A percentile compares a stretch with the other conserved stretches of the same genome.
phyloP scores from a whole-genome alignment of 805 yeast genomes.

The Naumovozyma dairenensis region DNA sequence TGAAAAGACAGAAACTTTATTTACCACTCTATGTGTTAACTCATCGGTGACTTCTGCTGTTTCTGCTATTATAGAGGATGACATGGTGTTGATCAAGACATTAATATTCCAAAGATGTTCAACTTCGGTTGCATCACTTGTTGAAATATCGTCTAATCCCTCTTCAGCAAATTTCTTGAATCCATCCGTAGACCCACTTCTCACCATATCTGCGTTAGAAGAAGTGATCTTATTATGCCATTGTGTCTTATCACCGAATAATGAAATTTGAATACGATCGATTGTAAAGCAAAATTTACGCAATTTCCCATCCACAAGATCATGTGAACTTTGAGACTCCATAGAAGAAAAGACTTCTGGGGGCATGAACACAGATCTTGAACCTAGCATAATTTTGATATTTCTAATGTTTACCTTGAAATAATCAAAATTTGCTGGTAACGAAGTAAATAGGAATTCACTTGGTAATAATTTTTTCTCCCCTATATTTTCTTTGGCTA shows the following conservation, averaged over 20 bases:
- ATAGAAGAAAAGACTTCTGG: constrained; percentile 29
- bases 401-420: constrained; percentile 18
- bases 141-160: constrained; percentile 17
- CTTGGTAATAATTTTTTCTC: constrained; percentile 7
- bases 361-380: constrained; percentile 37
- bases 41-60: constrained; percentile 20
- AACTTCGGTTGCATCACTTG: constrained; percentile 28
- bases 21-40: constrained; percentile 25
- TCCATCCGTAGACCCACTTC: constrained; percentile 8
- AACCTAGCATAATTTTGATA: constrained; percentile 28
- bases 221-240: constrained; percentile 18
- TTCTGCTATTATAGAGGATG: constrained; percentile 28
- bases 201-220: constrained; percentile 14
- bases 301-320: constrained; percentile 32
- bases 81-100: constrained; percentile 13
- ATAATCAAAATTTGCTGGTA: constrained; percentile 30
- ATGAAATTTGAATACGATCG: constrained; percentile 19
- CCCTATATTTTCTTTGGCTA: constrained; percentile 4
- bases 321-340: constrained; percentile 30
- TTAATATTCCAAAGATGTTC: constrained; percentile 22
- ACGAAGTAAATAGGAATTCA: constrained; percentile 16
- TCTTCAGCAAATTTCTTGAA: constrained; percentile 9
- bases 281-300: constrained; percentile 26
- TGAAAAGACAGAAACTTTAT: constrained; percentile 23
- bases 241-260: constrained; percentile 20